phyloP scores from a whole-genome alignment of 2,329 filamentous ascomycete genomes.

The Verticillium isaacii region DNA sequence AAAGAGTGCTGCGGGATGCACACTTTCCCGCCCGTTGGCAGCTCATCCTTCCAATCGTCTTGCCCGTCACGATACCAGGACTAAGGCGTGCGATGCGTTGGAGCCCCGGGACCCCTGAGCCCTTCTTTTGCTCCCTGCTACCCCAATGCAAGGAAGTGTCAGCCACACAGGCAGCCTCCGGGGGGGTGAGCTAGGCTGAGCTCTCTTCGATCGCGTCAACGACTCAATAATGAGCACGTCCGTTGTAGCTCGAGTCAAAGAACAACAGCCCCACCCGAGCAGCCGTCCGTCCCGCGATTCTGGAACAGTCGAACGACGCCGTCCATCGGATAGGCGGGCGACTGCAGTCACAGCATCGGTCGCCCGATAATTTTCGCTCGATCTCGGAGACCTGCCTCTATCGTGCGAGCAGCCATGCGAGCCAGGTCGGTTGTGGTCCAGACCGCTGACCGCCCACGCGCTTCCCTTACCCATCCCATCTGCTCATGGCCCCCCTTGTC shows the following conservation, averaged over 20 bases:
- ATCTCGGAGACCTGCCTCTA: not conserved
- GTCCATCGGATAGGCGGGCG: not conserved
- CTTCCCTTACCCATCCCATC: not conserved
- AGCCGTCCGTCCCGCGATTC: not conserved
- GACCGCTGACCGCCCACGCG: not conserved
- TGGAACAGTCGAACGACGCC: not conserved
- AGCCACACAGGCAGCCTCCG: not conserved
- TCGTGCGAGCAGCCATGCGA: not conserved
- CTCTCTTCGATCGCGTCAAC: not conserved
- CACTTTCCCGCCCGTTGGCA: no score
- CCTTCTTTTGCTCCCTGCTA: no score
- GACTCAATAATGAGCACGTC: not conserved
- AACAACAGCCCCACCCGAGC: not conserved
- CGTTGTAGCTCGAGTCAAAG: not conserved
- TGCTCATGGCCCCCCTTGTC: not conserved
- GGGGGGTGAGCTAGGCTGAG: not conserved
- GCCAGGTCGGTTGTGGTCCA: not conserved
- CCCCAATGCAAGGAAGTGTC: not conserved
- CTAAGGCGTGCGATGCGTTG: no score
- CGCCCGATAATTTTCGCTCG: not conserved
- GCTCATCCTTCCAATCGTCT: no score
- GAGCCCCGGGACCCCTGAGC: no score
- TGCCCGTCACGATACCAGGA: no score
- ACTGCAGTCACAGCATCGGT: not conserved
- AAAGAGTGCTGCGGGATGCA: no score